Evolutionary conservation across 208 protist genomes (phyloP).

Genomic region (Trypanosoma platydactyli): DNA sequence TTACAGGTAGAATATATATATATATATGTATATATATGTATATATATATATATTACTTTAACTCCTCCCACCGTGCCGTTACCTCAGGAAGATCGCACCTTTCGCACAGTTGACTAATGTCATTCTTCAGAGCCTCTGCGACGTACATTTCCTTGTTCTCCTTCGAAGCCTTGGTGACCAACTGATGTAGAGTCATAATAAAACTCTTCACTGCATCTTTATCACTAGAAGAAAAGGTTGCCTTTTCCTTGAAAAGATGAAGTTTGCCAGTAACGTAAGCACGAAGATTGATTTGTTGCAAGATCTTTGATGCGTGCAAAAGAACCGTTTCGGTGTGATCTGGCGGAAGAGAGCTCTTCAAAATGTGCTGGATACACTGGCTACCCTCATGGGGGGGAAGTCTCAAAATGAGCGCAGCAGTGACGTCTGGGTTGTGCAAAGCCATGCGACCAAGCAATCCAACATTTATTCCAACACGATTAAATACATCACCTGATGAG

Average conservation of each 20-base stretch:
- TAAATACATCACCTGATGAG: constrained; percentile 38
- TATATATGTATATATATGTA: constrained; percentile 3
- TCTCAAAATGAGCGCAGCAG: constrained; percentile 48
- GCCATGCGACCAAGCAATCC: constrained; percentile 44
- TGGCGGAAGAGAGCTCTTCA: constrained; percentile 41
- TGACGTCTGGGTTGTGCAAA: constrained; percentile 55
- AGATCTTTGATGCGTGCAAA: constrained; percentile 37
- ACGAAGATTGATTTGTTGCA: constrained; percentile 61
- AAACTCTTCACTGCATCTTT: constrained; percentile 53
- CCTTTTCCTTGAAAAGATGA: constrained; percentile 48
- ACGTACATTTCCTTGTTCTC: constrained; percentile 78
- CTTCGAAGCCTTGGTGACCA: constrained; percentile 54
- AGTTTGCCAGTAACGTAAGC: constrained; percentile 44
- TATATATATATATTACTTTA: no score
- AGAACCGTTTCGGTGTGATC: constrained; percentile 57
- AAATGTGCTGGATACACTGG: constrained; percentile 45
- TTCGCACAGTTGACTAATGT: constrained; percentile 56
- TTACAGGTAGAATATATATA: no score
- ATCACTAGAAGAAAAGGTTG: constrained; percentile 20
- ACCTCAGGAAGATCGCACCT: constrained; percentile 46
- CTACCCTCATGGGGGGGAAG: constrained; percentile 34
- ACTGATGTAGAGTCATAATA: constrained; percentile 55
- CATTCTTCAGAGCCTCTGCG: constrained; percentile 36
- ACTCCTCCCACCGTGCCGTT: constrained; percentile 54
- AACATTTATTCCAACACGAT: constrained; percentile 40